These are phyloP conservation scores for Przewalskia tangutica DNA, from an alignment of 257 asterid species.

Conservation along the genomic window DNA sequence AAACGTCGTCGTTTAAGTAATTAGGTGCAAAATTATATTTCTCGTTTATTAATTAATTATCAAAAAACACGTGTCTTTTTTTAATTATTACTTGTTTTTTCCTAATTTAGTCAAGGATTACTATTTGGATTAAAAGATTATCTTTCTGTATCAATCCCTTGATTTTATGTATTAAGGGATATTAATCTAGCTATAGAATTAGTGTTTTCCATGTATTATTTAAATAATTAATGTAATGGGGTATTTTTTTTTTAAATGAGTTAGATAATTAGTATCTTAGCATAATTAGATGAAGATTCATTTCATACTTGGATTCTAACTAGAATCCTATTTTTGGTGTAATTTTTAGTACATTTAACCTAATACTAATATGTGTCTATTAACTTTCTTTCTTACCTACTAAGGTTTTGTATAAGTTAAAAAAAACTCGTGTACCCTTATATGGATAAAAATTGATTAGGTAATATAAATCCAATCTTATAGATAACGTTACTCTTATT, in stretches of 20 bases:
- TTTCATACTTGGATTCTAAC: constrained; percentile 13
- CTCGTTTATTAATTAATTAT: neutral
- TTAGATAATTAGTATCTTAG: neutral
- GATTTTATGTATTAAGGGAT: neutral
- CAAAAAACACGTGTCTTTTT: constrained; percentile 7
- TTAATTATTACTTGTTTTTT: neutral
- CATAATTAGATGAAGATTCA: constrained; percentile 3
- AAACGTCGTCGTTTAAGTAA: constrained; percentile 27
- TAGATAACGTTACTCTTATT: neutral
- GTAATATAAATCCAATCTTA: neutral
- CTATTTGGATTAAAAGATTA: constrained; percentile 3
- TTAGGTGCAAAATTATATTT: neutral
- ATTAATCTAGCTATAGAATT: neutral
- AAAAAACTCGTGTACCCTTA: neutral
- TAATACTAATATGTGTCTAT: constrained; percentile 5
- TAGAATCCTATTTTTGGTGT: constrained; percentile 18
- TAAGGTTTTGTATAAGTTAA: neutral
- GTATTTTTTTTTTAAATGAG: neutral
- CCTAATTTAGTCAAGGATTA: constrained; percentile 5
- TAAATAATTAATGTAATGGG: neutral
- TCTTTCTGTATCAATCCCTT: neutral
- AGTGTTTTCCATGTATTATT: neutral
- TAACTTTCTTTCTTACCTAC: constrained; percentile 9
- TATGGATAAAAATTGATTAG: constrained; percentile 10
- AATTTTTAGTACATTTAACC: constrained; percentile 2